These are phyloP conservation scores for Paramecium sexaurelia DNA, from an alignment of 73 alveolate genomes.

Conservation along the genomic window DNA sequence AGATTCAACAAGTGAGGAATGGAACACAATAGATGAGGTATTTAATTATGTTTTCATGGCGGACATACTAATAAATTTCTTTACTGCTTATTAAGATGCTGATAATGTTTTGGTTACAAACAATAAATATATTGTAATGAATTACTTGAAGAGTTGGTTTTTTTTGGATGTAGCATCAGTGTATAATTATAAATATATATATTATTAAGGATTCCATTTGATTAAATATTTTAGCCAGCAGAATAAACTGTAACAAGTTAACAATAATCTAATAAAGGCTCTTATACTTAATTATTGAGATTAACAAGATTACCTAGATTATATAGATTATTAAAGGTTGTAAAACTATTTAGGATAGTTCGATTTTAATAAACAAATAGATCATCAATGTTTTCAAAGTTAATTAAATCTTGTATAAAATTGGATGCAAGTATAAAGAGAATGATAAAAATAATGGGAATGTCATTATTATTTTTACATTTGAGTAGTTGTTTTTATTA, in stretches of 20 bases:
- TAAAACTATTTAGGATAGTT: constrained; percentile 63
- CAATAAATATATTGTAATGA: constrained; percentile 43
- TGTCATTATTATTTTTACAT: constrained; percentile 69
- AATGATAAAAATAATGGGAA: constrained; percentile 68
- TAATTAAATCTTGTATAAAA: constrained; percentile 52
- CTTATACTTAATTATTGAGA: constrained; percentile 51
- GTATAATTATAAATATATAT: neutral
- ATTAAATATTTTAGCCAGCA: constrained; percentile 27
- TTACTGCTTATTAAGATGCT: constrained; percentile 71
- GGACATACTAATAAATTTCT: constrained; percentile 62
- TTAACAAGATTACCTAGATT: constrained; percentile 70
- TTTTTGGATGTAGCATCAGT: constrained; percentile 65
- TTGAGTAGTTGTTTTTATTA: constrained; percentile 71
- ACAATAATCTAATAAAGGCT: neutral
- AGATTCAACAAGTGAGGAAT: constrained; percentile 43
- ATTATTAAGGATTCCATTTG: constrained; percentile 54
- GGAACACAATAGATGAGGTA: neutral
- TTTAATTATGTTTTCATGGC: constrained; percentile 67
- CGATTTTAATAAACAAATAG: constrained; percentile 63
- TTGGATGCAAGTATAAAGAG: constrained; percentile 68
- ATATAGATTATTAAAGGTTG: constrained; percentile 66
- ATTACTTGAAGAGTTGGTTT: constrained; percentile 69
- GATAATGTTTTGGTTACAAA: constrained; percentile 67
- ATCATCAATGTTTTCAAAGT: constrained; percentile 28
- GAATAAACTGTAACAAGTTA: neutral